Evolutionary conservation across 352 stramenopile species (phyloP).

Genomic region (Pythium insidiosum): DNA sequence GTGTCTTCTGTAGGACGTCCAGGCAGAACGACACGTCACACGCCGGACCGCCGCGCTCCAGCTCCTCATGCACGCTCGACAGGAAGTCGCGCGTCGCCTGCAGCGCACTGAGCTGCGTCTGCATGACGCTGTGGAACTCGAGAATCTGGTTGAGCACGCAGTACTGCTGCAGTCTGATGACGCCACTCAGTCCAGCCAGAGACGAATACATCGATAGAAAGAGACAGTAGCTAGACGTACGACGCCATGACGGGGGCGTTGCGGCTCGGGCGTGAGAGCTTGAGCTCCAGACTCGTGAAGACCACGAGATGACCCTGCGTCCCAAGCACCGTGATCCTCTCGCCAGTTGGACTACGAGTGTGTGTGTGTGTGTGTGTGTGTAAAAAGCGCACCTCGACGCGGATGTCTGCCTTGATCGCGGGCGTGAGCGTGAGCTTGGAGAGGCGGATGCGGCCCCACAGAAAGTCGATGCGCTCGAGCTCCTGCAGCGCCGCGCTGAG

Average conservation of each 20-base stretch:
- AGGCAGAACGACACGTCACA: conserved; percentile 48
- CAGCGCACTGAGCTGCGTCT: conserved; percentile 43
- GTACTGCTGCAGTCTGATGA: conserved; percentile 78
- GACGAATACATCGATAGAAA: too few relatives aligned
- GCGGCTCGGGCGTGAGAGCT: conserved; percentile 55
- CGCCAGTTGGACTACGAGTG: background rate
- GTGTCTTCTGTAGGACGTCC: conserved; percentile 39
- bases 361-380: too few relatives aligned
- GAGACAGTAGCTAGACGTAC: conserved; percentile 28
- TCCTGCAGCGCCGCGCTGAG: conserved; percentile 47
- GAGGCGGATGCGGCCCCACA: conserved; percentile 73
- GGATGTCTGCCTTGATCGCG: conserved; percentile 58
- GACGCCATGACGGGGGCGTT: conserved; percentile 26
- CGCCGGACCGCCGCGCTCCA: conserved; percentile 27
- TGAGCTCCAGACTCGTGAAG: conserved; percentile 59
- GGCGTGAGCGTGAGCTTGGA: conserved; percentile 30
- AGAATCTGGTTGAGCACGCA: conserved; percentile 82
- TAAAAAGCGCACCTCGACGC: conserved; percentile 55
- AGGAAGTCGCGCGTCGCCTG: conserved; percentile 44
- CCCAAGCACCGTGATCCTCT: background rate
- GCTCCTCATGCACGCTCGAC: conserved; percentile 25
- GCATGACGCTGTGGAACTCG: conserved; percentile 67
- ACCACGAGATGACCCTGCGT: conserved; percentile 70
- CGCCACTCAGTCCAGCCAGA: too few relatives aligned
- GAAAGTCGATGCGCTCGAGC: conserved; percentile 74